A percentile compares a stretch with the other conserved stretches of the same genome.
These are phyloP conservation scores for Ustilago bromivora DNA, from an alignment of 1,284 basidiomycete species.

Conservation along the genomic window DNA sequence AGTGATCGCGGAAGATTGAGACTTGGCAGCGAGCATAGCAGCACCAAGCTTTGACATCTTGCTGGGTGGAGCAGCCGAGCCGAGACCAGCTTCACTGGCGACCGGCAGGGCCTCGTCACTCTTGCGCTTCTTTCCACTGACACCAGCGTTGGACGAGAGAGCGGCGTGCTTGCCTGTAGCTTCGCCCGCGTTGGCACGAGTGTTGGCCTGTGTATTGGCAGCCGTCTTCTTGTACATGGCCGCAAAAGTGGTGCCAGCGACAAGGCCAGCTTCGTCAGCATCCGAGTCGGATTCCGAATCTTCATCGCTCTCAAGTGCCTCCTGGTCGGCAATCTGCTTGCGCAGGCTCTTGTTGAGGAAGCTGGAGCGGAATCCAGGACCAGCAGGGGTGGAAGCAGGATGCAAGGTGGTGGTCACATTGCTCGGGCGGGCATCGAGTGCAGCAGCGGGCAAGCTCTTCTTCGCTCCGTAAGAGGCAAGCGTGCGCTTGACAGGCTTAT, in stretches of 20 bases:
- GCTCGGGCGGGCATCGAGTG: slow-evolving; percentile 22
- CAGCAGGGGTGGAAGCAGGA: slow-evolving; percentile 51
- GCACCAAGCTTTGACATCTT: slow-evolving; percentile 41
- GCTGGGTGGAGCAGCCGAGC: slow-evolving; percentile 23
- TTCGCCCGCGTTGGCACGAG: slow-evolving; percentile 38
- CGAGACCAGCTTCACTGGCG: slow-evolving; percentile 19
- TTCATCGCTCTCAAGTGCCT: slow-evolving; percentile 32
- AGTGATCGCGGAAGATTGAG: slow-evolving; percentile 19
- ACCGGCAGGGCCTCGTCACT: slow-evolving; percentile 35
- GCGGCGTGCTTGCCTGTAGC: slow-evolving; percentile 14
- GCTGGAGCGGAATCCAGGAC: slow-evolving; percentile 53
- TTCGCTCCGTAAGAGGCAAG: slow-evolving; percentile 51
- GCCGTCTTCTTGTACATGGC: slow-evolving; percentile 35
- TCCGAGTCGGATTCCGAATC: slow-evolving; percentile 45
- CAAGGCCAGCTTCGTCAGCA: slow-evolving; percentile 26
- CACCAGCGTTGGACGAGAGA: not conserved
- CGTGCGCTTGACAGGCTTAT: slow-evolving; percentile 49
- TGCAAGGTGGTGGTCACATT: slow-evolving; percentile 33
- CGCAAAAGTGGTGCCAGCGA: slow-evolving; percentile 33
- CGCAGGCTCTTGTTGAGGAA: slow-evolving; percentile 67
- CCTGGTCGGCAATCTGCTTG: slow-evolving; percentile 57
- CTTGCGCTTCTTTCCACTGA: slow-evolving; percentile 44
- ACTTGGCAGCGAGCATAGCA: slow-evolving; percentile 33
- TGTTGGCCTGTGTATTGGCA: slow-evolving; percentile 48
- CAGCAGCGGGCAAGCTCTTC: slow-evolving; percentile 49